Evolutionary conservation across 2,329 filamentous ascomycete species (phyloP).

Genomic region (Calonectria pauciramosa): DNA sequence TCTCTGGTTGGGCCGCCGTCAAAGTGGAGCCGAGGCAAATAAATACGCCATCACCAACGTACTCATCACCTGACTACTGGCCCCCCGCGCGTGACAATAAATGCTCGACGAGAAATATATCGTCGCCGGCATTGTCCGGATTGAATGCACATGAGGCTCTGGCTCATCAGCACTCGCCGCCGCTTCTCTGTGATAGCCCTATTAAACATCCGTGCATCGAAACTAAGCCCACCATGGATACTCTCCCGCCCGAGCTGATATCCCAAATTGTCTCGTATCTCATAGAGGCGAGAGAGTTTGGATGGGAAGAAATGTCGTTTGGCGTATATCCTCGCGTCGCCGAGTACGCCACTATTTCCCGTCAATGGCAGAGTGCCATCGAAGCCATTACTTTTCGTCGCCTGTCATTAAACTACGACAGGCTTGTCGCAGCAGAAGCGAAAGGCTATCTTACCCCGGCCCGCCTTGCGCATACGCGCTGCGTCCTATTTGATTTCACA

Average conservation of each 20-base stretch:
- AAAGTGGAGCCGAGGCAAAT: not conserved
- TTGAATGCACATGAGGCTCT: not conserved
- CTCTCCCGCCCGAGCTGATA: not conserved
- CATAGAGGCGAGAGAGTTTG: not conserved
- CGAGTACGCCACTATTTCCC: not conserved
- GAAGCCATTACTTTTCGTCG: not conserved
- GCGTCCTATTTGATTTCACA: not conserved
- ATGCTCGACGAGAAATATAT: not conserved
- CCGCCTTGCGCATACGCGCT: not conserved
- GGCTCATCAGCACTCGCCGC: not conserved
- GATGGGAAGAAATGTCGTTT: not conserved
- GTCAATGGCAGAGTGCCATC: not conserved
- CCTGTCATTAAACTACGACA: not conserved
- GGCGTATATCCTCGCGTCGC: not conserved
- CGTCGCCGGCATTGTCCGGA: not conserved
- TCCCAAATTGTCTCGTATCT: not conserved
- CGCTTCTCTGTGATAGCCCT: not conserved
- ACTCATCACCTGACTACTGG: not conserved
- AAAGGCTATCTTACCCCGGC: not conserved
- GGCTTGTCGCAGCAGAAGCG: not conserved
- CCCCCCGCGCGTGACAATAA: not conserved
- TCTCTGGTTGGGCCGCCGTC: not conserved
- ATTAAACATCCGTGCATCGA: not conserved
- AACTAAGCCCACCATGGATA: not conserved
- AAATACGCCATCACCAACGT: not conserved